A percentile compares a stretch with the other conserved stretches of the same genome.
These are phyloP conservation scores for Magnaporthiopsis incrustans DNA, from an alignment of 2,329 filamentous ascomycete genomes.

Conservation along the genomic window DNA sequence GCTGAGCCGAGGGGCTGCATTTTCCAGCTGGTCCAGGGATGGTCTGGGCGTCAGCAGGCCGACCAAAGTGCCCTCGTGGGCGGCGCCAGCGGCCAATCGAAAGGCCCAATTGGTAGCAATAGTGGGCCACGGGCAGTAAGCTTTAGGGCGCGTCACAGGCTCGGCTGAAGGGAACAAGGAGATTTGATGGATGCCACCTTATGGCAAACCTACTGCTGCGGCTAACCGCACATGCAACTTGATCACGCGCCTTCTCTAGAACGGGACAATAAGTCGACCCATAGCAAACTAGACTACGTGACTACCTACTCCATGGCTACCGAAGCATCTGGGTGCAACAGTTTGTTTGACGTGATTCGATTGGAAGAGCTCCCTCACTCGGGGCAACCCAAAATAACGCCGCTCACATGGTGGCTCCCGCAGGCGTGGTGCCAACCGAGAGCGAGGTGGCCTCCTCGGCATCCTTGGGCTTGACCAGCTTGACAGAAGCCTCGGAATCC, in stretches of 20 bases:
- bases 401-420: constrained; percentile 21
- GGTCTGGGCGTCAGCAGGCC: neutral
- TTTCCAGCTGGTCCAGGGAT: neutral
- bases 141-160: neutral
- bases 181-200: neutral
- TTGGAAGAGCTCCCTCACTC: neutral
- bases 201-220: neutral
- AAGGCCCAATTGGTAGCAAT: neutral
- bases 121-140: neutral
- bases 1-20: neutral
- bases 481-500: constrained; percentile 25
- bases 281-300: neutral
- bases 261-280: neutral
- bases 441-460: constrained; percentile 21
- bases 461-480: constrained; percentile 24
- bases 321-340: neutral
- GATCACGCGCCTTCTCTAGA: neutral
- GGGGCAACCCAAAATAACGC: neutral
- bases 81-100: neutral
- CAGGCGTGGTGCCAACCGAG: constrained; percentile 19
- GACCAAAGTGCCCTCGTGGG: neutral
- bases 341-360: neutral
- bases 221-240: neutral
- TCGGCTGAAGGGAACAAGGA: neutral
- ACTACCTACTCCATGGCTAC: neutral